phyloP scores from a whole-genome alignment of 306 rosid genomes.

The Castanospermum australe region DNA sequence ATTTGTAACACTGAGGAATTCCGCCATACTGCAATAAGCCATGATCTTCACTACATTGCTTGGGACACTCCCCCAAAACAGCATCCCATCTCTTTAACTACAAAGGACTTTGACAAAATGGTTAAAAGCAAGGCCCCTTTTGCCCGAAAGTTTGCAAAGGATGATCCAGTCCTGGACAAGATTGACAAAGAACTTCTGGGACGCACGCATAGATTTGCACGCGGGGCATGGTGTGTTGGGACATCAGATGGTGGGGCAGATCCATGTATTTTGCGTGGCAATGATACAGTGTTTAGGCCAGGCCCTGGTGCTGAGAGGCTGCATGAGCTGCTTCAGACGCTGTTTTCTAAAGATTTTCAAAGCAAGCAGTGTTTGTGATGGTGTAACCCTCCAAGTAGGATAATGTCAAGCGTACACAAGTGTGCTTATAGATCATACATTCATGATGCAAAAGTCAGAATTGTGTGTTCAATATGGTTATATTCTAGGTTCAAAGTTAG shows the following conservation, averaged over 20 bases:
- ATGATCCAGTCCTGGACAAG: constrained; percentile 57
- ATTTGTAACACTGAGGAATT: constrained; percentile 76
- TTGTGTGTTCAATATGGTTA: constrained; percentile 16
- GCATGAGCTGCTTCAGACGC: constrained; percentile 40
- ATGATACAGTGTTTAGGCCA: constrained; percentile 47
- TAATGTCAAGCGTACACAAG: constrained; percentile 36
- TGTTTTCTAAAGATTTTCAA: constrained; percentile 44
- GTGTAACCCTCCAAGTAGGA: not conserved
- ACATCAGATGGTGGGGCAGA: constrained; percentile 44
- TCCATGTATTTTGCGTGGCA: constrained; percentile 52
- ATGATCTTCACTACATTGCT: constrained; percentile 98
- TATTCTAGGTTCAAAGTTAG: constrained; percentile 14
- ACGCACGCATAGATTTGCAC: constrained; percentile 42
- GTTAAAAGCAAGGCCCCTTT: constrained; percentile 83
- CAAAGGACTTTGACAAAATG: constrained; percentile 82
- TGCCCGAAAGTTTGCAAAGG: constrained; percentile 83
- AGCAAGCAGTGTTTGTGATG: constrained; percentile 49
- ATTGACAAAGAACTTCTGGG: constrained; percentile 61
- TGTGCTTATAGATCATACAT: constrained; percentile 21
- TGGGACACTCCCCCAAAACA: constrained; percentile 99
- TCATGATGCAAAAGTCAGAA: constrained; percentile 24
- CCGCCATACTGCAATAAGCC: constrained; percentile 65
- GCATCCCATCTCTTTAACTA: constrained; percentile 71
- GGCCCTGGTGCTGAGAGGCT: constrained; percentile 59
- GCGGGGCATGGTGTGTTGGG: constrained; percentile 64